These are phyloP conservation scores for Trichoderma gracile DNA, from an alignment of 2,329 filamentous ascomycete species.

Conservation along the genomic window DNA sequence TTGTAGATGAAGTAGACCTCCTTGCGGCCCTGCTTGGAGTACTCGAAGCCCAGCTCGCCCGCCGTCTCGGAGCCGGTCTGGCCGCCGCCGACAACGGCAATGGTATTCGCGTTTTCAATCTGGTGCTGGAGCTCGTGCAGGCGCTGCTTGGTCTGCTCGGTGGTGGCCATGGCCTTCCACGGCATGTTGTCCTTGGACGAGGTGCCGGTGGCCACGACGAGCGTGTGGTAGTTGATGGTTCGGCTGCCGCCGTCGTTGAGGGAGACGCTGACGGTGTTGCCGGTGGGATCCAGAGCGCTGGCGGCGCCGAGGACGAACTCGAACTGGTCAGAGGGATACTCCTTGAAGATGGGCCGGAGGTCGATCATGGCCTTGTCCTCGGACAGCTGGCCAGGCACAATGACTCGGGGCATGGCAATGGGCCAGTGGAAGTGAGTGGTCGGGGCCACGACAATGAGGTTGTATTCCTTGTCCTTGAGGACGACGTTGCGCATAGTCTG, in stretches of 20 bases:
- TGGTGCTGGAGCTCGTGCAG: conserved; percentile 41
- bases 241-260: conserved; percentile 39
- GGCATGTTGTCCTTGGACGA: conserved; percentile 47
- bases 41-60: conserved; percentile 53
- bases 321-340: conserved; percentile 50
- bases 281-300: conserved; percentile 43
- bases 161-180: conserved; percentile 50
- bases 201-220: conserved; percentile 58
- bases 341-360: conserved; percentile 47
- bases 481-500: conserved; percentile 50
- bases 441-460: conserved; percentile 49
- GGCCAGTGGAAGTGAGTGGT: conserved; percentile 53
- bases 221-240: conserved; percentile 50
- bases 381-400: conserved; percentile 48
- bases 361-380: conserved; percentile 43
- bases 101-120: conserved; percentile 47
- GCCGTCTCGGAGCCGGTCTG: conserved; percentile 53
- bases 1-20: conserved; percentile 48
- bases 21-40: conserved; percentile 46
- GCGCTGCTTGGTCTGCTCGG: conserved; percentile 44
- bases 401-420: conserved; percentile 49
- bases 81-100: conserved; percentile 56
- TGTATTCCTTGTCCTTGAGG: conserved; percentile 44
- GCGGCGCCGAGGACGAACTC: conserved; percentile 56
- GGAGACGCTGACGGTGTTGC: conserved; percentile 46